Evolutionary conservation across 176 grass and related monocot genomes (phyloP).

Genomic region (Aegilops sharonensis): DNA sequence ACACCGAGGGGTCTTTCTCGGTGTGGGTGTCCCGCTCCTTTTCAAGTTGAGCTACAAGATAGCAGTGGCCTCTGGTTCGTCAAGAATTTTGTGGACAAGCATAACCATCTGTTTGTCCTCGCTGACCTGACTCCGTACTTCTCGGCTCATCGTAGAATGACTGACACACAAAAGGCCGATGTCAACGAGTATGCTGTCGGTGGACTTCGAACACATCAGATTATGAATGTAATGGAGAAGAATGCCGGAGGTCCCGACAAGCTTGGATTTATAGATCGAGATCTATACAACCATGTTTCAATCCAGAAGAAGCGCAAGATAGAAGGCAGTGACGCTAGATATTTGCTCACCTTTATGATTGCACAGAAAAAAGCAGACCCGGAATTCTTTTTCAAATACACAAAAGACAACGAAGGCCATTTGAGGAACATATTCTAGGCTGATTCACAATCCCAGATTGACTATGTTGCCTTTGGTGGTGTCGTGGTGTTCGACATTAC

Average conservation of each 20-base stretch:
- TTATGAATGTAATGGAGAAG: neutral
- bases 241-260: neutral
- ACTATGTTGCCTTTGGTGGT: neutral
- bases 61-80: neutral
- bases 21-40: too few relatives aligned
- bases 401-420: neutral
- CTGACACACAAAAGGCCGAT: neutral
- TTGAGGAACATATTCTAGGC: neutral
- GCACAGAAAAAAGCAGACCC: neutral
- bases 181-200: neutral
- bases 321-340: neutral
- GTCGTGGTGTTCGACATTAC: neutral
- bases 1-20: neutral
- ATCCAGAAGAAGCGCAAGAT: neutral
- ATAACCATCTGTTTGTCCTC: neutral
- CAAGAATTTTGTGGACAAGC: neutral
- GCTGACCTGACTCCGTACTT: neutral
- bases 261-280: neutral
- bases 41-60: neutral
- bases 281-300: neutral
- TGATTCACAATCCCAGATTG: neutral
- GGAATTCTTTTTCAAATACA: neutral
- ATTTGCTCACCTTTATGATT: neutral
- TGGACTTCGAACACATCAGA: neutral
- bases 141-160: neutral